Base-by-base conservation (phyloP, 2,329 filamentous ascomycete genomes). In the Aureobasidium pullulans region DNA sequence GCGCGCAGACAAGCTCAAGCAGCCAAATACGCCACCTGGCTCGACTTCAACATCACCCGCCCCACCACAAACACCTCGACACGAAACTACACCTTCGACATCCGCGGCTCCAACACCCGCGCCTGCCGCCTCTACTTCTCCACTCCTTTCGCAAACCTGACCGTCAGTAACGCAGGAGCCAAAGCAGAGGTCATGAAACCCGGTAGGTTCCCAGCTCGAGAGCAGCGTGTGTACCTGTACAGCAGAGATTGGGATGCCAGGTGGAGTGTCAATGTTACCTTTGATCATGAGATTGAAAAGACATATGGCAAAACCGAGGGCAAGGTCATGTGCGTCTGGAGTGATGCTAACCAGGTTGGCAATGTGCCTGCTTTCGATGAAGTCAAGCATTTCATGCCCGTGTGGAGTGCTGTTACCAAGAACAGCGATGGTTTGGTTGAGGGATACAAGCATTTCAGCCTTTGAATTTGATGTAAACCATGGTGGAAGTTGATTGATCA, bases 361-460 rank as follows among this genome's bases (percentile, higher is more conserved):
- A 79, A 80, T 1, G 91, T 97, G 49, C 92, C 93, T 0, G 92
- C 92, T 0, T 81, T 93, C 54, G 88, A 94, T 66, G 92, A 97
- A 73, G 79, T 89, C 50, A 77, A 82, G 65, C 81, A 85, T 70
- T 96, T 85, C 73, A 80, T 85, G 65, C 94, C 94, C 0, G 76
- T 79, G 4, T 99, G 94, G 94, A 84, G 85, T 6, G 85, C 86
- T 9, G 78, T 91, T 31, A 85, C 85, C 4, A 96, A 96, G 75
- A 75, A 83, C 63, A 79, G 79, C 29, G 87, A 91, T 74, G 92
- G 90, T 0, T 74, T 96, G 66, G 88, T 96, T 32, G 89, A 96
- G 71, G 91, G 89, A 23, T 85, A 79, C 68, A 91, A 88, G 77
- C 75, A 75, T 59, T 93, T 89, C 71, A 77, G 40, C 47, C 57